Conservation (phyloP, 129 eudicot species). For the Oenanthe sinensis region DNA sequence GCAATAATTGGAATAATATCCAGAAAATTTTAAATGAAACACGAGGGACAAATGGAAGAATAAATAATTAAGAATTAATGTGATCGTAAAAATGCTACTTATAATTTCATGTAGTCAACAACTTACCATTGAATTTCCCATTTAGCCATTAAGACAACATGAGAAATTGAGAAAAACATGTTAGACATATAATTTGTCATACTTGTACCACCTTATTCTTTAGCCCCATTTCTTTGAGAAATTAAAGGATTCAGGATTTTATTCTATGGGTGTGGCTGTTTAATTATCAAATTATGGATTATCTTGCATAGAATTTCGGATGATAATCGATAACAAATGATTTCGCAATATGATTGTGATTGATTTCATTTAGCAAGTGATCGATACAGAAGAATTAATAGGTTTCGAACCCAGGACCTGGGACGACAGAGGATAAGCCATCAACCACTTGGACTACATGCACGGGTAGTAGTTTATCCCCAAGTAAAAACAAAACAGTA, state of each 20-base stretch:
- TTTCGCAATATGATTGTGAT: too few species aligned
- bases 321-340: too few species aligned
- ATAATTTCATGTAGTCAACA: background rate
- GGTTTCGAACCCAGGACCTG: background rate
- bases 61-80: background rate
- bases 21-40: background rate
- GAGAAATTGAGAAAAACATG: background rate
- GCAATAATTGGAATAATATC: too few species aligned
- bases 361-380: background rate
- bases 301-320: too few species aligned
- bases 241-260: background rate
- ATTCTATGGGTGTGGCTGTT: too few species aligned
- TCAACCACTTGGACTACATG: background rate
- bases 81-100: background rate
- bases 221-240: slow-evolving; percentile 1
- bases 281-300: too few species aligned
- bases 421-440: background rate
- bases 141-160: background rate
- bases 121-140: background rate
- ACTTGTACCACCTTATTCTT: background rate
- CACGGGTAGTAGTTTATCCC: background rate
- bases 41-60: background rate
- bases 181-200: background rate
- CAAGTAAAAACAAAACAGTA: fast-evolving
- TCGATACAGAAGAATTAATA: background rate